Evolutionary conservation across 331 rosid species (phyloP).

Genomic region (Saraca asoca): DNA sequence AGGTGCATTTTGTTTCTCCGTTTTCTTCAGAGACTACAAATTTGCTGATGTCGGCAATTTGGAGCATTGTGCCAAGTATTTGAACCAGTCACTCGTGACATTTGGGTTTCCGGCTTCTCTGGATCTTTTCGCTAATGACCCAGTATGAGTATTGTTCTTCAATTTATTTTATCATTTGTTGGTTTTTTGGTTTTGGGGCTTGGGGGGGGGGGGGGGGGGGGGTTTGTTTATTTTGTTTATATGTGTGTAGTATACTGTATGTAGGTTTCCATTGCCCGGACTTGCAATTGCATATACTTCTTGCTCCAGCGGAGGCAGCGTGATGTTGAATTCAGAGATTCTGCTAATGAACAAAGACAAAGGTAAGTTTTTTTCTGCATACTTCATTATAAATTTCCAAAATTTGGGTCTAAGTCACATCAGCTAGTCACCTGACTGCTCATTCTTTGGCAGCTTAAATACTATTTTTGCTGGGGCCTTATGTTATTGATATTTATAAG

Average conservation of each 20-base stretch:
- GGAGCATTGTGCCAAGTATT: slow-evolving; percentile 92
- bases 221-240: not conserved
- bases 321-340: slow-evolving; percentile 85
- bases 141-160: slow-evolving; percentile 50
- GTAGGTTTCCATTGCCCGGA: slow-evolving; percentile 90
- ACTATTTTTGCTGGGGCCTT: not conserved
- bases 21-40: slow-evolving; percentile 62
- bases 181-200: too few relatives aligned
- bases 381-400: not conserved
- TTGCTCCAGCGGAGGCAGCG: slow-evolving; percentile 98
- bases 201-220: too few relatives aligned
- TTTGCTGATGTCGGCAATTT: slow-evolving; percentile 91
- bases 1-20: not conserved
- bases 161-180: not conserved
- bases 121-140: slow-evolving; percentile 91
- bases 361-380: slow-evolving; percentile 51
- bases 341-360: slow-evolving; percentile 90
- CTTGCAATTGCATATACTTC: slow-evolving; percentile 91
- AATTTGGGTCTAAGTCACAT: not conserved
- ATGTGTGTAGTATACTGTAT: not conserved
- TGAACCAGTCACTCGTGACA: slow-evolving; percentile 95
- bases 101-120: slow-evolving; percentile 95
- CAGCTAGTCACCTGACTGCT: not conserved
- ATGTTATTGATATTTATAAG: not conserved
- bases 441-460: not conserved